A percentile compares a stretch with the other conserved stretches of the same genome.
Conservation (phyloP, 2,329 filamentous ascomycete species). For the Pseudogymnoascus sp. region DNA sequence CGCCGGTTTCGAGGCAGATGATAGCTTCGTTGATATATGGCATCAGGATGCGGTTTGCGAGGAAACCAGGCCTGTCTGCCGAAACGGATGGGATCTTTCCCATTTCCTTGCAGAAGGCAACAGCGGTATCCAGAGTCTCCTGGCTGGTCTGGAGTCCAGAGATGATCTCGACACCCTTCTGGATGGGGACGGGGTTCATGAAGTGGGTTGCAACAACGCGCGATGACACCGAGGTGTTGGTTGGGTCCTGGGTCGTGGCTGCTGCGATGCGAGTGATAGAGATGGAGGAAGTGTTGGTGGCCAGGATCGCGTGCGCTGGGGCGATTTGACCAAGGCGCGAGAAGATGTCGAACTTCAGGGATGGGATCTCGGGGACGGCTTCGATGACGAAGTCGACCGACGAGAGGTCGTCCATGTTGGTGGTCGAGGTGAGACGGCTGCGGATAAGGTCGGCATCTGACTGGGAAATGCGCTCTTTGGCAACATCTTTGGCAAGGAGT, state of each 20-base stretch:
- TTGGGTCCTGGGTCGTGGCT: constrained; percentile 69
- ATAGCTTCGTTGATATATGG: constrained; percentile 98
- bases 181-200: constrained; percentile 97
- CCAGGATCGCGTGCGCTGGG: constrained; percentile 77
- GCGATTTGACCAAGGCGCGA: constrained; percentile 71
- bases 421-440: constrained; percentile 59
- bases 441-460: constrained; percentile 68
- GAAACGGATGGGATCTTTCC: constrained; percentile 85
- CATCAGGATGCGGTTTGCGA: constrained; percentile 96
- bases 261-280: constrained; percentile 94
- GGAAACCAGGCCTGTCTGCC: constrained; percentile 84
- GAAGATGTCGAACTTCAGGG: constrained; percentile 85
- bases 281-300: constrained; percentile 98
- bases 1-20: constrained; percentile 87
- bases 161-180: constrained; percentile 98
- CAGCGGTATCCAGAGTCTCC: constrained; percentile 69
- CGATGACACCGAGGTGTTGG: constrained; percentile 69
- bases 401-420: constrained; percentile 66
- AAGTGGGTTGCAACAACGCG: constrained; percentile 95
- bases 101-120: constrained; percentile 84
- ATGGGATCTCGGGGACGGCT: constrained; percentile 85
- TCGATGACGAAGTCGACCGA: constrained; percentile 96
- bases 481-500: constrained; percentile 83
- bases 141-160: constrained; percentile 83
- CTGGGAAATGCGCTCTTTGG: constrained; percentile 77